Evolutionary conservation across 2,329 filamentous ascomycete genomes (phyloP).

Genomic region (Claviceps arundinis): DNA sequence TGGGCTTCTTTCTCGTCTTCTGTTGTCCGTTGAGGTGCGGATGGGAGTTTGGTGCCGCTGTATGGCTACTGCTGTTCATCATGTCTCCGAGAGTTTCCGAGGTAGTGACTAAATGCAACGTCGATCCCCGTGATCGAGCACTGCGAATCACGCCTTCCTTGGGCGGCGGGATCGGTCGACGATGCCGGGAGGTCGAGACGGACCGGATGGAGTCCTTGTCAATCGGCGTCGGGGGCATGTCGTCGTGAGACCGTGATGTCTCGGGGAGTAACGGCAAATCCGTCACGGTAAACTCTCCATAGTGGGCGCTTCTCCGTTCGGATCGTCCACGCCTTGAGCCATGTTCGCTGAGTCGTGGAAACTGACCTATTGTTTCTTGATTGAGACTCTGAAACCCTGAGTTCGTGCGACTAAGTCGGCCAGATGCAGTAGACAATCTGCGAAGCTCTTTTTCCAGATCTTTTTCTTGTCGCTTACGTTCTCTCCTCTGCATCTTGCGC

Average conservation of each 20-base stretch:
- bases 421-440: conserved; percentile 79
- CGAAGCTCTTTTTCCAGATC: conserved; percentile 71
- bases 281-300: conserved; percentile 48
- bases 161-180: conserved; percentile 66
- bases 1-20: conserved; percentile 42
- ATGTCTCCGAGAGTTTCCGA: conserved; percentile 30
- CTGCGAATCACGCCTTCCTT: conserved; percentile 63
- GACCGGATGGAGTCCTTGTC: conserved; percentile 70
- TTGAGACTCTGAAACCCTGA: conserved; percentile 66
- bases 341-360: conserved; percentile 29
- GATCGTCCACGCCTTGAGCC: conserved; percentile 57
- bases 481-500: conserved; percentile 66
- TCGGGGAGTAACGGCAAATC: conserved; percentile 72
- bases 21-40: conserved; percentile 17
- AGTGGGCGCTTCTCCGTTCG: conserved; percentile 58
- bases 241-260: conserved; percentile 25
- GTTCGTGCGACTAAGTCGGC: conserved; percentile 68
- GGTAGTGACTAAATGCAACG: conserved; percentile 70
- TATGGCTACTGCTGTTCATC: conserved; percentile 10
- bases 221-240: conserved; percentile 53
- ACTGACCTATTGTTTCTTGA: conserved; percentile 46
- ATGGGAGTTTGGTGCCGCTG: conserved; percentile 9
- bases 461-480: conserved; percentile 72
- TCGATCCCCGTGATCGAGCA: conserved; percentile 66
- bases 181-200: conserved; percentile 61